These are phyloP conservation scores for Nemania bipapillata DNA, from an alignment of 2,329 filamentous ascomycete species.

Conservation along the genomic window DNA sequence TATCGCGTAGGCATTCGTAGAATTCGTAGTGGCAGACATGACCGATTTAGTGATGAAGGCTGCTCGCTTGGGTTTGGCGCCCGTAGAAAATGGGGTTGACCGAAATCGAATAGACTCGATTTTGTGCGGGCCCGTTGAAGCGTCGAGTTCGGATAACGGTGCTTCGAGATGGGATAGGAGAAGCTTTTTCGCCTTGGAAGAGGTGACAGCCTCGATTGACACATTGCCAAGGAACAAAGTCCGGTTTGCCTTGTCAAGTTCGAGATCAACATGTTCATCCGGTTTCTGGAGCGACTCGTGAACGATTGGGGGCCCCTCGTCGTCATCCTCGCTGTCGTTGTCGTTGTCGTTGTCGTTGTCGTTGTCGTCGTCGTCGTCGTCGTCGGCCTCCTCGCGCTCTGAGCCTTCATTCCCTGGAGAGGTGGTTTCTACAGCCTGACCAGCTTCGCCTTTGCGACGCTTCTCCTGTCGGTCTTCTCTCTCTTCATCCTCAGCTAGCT, in stretches of 20 bases:
- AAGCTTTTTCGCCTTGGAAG: constrained; percentile 81
- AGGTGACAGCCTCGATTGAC: constrained; percentile 81
- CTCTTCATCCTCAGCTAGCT: constrained; percentile 69
- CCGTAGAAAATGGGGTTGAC: constrained; percentile 84
- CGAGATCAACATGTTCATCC: constrained; percentile 58
- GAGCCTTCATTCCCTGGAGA: constrained; percentile 21
- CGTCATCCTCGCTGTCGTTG: constrained; percentile 49
- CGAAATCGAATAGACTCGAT: constrained; percentile 94
- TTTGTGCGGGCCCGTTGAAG: constrained; percentile 69
- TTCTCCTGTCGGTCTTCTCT: constrained; percentile 65
- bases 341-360: constrained; percentile 47
- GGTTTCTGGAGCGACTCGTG: constrained; percentile 70
- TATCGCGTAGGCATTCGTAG: constrained; percentile 93
- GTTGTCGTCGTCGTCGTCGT: constrained; percentile 50
- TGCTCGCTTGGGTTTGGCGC: constrained; percentile 87
- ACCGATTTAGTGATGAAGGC: constrained; percentile 90
- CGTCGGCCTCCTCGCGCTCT: constrained; percentile 28
- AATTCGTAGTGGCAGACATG: constrained; percentile 90
- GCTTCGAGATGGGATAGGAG: constrained; percentile 82
- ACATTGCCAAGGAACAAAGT: constrained; percentile 96
- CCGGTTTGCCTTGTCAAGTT: constrained; percentile 85
- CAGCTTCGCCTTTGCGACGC: constrained; percentile 61
- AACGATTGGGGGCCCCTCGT: constrained; percentile 56
- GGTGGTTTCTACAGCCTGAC: constrained; percentile 41
- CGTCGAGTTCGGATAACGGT: constrained; percentile 67